Evolutionary conservation across 2,329 filamentous ascomycete genomes (phyloP).

Genomic region (Pleomassaria siparia): DNA sequence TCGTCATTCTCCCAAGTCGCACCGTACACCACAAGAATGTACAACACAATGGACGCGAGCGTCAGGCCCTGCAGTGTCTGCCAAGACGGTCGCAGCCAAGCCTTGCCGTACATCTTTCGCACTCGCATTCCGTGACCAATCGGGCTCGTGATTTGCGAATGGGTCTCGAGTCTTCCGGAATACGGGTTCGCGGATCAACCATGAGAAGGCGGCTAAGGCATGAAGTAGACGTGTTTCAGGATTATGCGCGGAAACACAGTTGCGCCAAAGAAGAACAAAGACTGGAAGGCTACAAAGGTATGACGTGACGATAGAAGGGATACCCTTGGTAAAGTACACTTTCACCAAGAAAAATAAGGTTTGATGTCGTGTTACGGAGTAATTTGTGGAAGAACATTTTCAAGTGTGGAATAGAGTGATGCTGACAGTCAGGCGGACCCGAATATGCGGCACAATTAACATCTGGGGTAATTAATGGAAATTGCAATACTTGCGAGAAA

Average conservation of each 20-base stretch:
- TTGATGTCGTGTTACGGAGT: neutral
- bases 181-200: conserved; percentile 5
- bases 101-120: conserved; percentile 6
- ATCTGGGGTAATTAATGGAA: conserved; percentile 7
- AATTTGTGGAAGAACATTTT: no score
- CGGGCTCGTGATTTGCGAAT: neutral
- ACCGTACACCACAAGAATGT: conserved; percentile 12
- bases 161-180: neutral
- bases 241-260: neutral
- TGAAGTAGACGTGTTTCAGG: conserved; percentile 12
- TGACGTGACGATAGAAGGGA: neutral
- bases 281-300: neutral
- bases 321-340: no score
- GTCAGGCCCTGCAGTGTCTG: conserved; percentile 15
- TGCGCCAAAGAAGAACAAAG: neutral
- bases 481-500: neutral
- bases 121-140: neutral
- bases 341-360: no score
- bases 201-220: conserved; percentile 12
- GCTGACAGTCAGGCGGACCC: neutral
- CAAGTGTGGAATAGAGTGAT: conserved; percentile 12
- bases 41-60: conserved; percentile 13
- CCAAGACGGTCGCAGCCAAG: conserved; percentile 10
- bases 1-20: conserved; percentile 8
- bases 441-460: conserved; percentile 5